Conservation (phyloP, 1,139 yeast genomes). For the Sugiyamaella xylanicola region DNA sequence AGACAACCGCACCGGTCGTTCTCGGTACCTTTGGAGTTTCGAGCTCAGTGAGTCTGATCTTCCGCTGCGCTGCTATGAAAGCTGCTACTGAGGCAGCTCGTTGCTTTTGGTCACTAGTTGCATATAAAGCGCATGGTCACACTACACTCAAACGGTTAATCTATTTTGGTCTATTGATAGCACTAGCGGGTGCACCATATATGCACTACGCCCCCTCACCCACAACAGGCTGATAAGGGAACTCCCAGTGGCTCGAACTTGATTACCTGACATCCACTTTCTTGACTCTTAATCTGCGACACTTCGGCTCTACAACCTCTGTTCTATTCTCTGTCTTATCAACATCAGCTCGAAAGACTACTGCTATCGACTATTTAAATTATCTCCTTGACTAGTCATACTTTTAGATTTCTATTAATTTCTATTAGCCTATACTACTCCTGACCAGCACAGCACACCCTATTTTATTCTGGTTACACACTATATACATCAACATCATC, state of each 20-base stretch:
- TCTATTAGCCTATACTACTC: background rate
- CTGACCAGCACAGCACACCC: background rate
- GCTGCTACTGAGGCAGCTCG: too few relatives aligned
- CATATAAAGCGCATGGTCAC: conserved; percentile 9
- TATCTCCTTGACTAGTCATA: background rate
- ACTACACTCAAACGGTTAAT: conserved; percentile 13
- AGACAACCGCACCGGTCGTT: too few relatives aligned
- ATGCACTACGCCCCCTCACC: conserved; percentile 12
- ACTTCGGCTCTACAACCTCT: background rate
- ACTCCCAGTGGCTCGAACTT: conserved; percentile 12
- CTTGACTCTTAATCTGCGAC: background rate
- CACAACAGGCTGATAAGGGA: conserved; percentile 14
- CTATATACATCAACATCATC: background rate
- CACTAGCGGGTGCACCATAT: conserved; percentile 8
- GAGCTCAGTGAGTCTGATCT: too few relatives aligned
- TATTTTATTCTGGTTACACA: background rate
- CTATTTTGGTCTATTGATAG: conserved; percentile 14
- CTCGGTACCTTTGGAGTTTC: too few relatives aligned
- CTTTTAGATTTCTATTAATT: background rate
- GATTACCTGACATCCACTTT: conserved; percentile 13
- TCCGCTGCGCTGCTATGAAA: too few relatives aligned
- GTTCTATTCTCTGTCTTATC: background rate
- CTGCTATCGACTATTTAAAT: background rate
- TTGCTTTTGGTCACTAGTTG: conserved; percentile 2
- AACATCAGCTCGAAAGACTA: background rate